Evolutionary conservation across 352 stramenopile genomes (phyloP), one percentile per base, ranked within the genome.

Genomic region (Pythium brachiatum): DNA sequence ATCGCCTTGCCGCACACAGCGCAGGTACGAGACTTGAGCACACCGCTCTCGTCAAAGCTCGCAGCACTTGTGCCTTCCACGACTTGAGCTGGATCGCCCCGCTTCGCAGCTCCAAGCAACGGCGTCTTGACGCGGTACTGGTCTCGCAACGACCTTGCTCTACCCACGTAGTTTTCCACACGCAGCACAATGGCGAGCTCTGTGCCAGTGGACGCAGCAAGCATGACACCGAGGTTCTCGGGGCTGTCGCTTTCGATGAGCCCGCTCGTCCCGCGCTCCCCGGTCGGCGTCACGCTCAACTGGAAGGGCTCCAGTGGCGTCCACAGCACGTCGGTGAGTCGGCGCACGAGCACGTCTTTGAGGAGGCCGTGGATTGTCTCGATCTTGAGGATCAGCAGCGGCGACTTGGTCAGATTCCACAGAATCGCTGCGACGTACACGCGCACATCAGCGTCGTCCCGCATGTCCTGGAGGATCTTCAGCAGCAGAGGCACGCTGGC

Each of bases 371-470:
- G 82, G n/a, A 81, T 75, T 3, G 83, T 89, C 79, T 92, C 83
- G n/a, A 90, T 69, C 38, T 87, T 88, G 20, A 92, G 64, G 26
- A 90, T 41, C 5, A 92, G 41, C 23, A 79, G 60, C 4, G 78
- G 79, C 6, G 79, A 79, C 53, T 92, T 92, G 57, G 65, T 78
- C 47, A 90, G 56, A 62, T 90, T 90, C 83, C 83, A 92, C 20
- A 89, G 70, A 15, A 64, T 76, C 12, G 72, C 76, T 7, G 79
- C 81, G 3, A 77, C 69, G 39, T 79, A 89, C 7, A 82, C 62
- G 5, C 61, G 59, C 5, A 88, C 55, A n/a, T 89, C 73, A 62
- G 53, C 70, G 34, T 83, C 74, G 18, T 68, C 50, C 5, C 46
- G 36, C 9, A 43, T 55, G 25, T 63, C 60, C 27, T 87, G 70